A percentile compares a stretch with the other conserved stretches of the same genome.
Evolutionary conservation across 1,139 yeast species (phyloP).

Genomic region (Zygotorulaspora mrakii): DNA sequence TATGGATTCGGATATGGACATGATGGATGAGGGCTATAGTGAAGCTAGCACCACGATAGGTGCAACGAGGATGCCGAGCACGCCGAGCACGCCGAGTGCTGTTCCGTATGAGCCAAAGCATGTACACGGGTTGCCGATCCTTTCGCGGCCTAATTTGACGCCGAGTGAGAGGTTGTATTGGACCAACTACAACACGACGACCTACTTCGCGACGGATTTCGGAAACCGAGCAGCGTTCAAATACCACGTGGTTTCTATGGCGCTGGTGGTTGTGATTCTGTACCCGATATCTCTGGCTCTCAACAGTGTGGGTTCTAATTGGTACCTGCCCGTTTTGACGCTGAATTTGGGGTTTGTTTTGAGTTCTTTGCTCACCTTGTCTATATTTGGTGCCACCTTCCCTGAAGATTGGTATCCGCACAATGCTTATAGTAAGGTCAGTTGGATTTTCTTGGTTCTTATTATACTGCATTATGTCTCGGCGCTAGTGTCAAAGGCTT

Average conservation of each 20-base stretch:
- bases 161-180: conserved; percentile 75
- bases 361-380: conserved; percentile 54
- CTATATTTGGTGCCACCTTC: conserved; percentile 57
- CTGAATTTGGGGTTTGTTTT: conserved; percentile 47
- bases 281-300: conserved; percentile 72
- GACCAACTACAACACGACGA: conserved; percentile 78
- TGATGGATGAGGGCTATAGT: conserved; percentile 6
- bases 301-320: conserved; percentile 53
- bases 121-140: conserved; percentile 72
- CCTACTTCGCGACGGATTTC: conserved; percentile 57
- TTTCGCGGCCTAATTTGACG: conserved; percentile 55
- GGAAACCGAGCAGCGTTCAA: conserved; percentile 51
- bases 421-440: conserved; percentile 67
- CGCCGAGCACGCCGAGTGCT: conserved; percentile 21
- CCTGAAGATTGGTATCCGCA: conserved; percentile 65
- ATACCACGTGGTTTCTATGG: conserved; percentile 51
- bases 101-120: conserved; percentile 50
- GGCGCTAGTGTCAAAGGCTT: conserved; percentile 46
- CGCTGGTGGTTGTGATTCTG: conserved; percentile 48
- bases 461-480: conserved; percentile 52
- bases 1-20: conserved; percentile 22
- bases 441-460: conserved; percentile 54
- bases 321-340: conserved; percentile 57
- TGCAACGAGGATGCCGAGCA: neutral
- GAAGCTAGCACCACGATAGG: too few relatives aligned